A percentile compares a stretch with the other conserved stretches of the same genome.
Evolutionary conservation across 2,329 filamentous ascomycete species (phyloP).

Genomic region (Thermothelomyces thermophilus): DNA sequence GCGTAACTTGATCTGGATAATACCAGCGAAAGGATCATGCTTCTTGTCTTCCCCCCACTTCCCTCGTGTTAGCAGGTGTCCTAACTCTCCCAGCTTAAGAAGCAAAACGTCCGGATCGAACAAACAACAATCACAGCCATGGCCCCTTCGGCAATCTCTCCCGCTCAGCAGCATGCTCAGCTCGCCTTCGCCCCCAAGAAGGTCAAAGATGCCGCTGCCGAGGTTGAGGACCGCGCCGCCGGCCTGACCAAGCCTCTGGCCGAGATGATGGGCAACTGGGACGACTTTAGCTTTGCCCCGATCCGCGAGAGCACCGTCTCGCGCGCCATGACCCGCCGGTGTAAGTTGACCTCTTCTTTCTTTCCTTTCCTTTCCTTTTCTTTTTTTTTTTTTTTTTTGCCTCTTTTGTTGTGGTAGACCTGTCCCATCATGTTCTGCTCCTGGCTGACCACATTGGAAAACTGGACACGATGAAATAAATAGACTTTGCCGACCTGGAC

Average conservation of each 20-base stretch:
- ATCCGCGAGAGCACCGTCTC: constrained; percentile 92
- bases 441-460: background rate
- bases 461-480: no score
- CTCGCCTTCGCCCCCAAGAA: constrained; percentile 43
- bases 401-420: no score
- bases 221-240: constrained; percentile 30
- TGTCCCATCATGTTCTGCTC: background rate
- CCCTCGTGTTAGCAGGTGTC: constrained; percentile 31
- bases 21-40: constrained; percentile 94
- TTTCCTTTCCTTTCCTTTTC: no score
- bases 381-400: no score
- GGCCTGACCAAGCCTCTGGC: constrained; percentile 48
- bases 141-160: constrained; percentile 67
- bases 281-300: constrained; percentile 71
- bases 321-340: constrained; percentile 86
- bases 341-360: background rate
- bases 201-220: constrained; percentile 27
- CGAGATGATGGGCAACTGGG: constrained; percentile 70
- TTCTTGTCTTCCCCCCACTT: constrained; percentile 42
- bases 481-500: constrained; percentile 78
- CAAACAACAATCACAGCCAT: constrained; percentile 40
- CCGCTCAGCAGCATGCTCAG: constrained; percentile 40
- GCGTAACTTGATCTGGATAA: constrained; percentile 37
- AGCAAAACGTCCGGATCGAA: background rate
- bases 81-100: constrained; percentile 20